phyloP scores from a whole-genome alignment of 106 monocot genomes.

The Dactylorhiza incarnata region DNA sequence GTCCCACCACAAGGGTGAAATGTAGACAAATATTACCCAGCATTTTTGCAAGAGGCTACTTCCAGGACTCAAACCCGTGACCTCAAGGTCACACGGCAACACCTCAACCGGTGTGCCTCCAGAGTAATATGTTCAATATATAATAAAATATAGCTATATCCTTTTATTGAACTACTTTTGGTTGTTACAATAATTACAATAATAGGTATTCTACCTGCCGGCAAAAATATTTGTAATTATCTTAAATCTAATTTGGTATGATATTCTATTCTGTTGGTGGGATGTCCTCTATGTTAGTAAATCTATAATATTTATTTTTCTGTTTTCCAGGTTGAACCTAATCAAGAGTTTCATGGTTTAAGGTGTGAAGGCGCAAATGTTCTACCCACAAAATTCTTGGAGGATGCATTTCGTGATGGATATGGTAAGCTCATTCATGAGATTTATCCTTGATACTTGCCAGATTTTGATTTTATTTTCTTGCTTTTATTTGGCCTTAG shows the following conservation, averaged over 20 bases:
- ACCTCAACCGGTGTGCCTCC: no score
- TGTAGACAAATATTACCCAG: no score
- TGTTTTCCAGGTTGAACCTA: slow-evolving; percentile 84
- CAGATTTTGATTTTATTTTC: neutral
- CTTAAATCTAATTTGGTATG: neutral
- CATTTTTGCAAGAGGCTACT: no score
- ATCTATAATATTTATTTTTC: neutral
- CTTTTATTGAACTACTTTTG: neutral
- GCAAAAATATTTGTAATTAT: neutral
- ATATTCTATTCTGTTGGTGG: neutral
- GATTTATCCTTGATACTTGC: neutral
- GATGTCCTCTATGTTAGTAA: neutral
- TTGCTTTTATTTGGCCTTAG: slow-evolving; percentile 1
- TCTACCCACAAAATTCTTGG: slow-evolving; percentile 85
- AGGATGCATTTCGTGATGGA: slow-evolving; percentile 91
- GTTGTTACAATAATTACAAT: neutral
- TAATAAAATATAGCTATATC: neutral
- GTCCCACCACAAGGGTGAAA: no score
- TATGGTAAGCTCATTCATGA: slow-evolving; percentile 48
- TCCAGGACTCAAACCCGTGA: no score
- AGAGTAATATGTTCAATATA: neutral
- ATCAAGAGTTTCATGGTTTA: slow-evolving; percentile 92
- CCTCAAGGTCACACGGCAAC: no score
- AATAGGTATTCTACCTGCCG: neutral
- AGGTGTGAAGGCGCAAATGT: slow-evolving; percentile 93